A percentile compares a stretch with the other conserved stretches of the same genome.
Evolutionary conservation across 2,329 filamentous ascomycete species (phyloP).

Genomic region (Neonectria faginata): DNA sequence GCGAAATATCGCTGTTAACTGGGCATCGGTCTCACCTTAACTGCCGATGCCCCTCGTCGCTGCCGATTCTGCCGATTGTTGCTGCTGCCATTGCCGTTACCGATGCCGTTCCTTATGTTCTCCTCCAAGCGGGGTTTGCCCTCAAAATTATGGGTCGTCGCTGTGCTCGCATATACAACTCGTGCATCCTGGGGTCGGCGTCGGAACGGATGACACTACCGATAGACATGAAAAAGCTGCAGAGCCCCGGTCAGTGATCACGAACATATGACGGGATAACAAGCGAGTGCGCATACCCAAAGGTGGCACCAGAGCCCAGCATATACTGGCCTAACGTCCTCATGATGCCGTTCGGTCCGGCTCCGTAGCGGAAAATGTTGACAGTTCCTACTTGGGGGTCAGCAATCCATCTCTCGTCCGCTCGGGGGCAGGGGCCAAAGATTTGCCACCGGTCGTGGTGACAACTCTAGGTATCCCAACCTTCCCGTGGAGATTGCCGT

Average conservation of each 20-base stretch:
- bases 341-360: constrained; percentile 93
- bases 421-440: constrained; percentile 9
- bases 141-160: constrained; percentile 76
- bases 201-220: constrained; percentile 96
- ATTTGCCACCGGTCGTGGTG: constrained; percentile 1
- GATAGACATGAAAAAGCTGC: constrained; percentile 97
- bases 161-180: constrained; percentile 81
- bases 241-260: constrained; percentile 35
- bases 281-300: constrained; percentile 72
- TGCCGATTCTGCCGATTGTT: constrained; percentile 15
- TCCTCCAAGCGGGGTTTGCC: constrained; percentile 54
- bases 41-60: constrained; percentile 32
- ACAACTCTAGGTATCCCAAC: constrained; percentile 10
- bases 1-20: constrained; percentile 40
- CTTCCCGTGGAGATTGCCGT: not conserved
- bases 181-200: constrained; percentile 78
- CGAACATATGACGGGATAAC: constrained; percentile 12
- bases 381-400: constrained; percentile 75
- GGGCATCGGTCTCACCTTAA: constrained; percentile 43
- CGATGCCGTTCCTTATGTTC: constrained; percentile 36
- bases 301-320: constrained; percentile 93
- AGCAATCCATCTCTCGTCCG: constrained; percentile 15
- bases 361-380: constrained; percentile 95
- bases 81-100: constrained; percentile 10
- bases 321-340: constrained; percentile 96